Percentiles rank a stretch among this genome's conserved stretches.
Conservation (phyloP, 306 rosid genomes). For the Ammopiptanthus mongolicus region DNA sequence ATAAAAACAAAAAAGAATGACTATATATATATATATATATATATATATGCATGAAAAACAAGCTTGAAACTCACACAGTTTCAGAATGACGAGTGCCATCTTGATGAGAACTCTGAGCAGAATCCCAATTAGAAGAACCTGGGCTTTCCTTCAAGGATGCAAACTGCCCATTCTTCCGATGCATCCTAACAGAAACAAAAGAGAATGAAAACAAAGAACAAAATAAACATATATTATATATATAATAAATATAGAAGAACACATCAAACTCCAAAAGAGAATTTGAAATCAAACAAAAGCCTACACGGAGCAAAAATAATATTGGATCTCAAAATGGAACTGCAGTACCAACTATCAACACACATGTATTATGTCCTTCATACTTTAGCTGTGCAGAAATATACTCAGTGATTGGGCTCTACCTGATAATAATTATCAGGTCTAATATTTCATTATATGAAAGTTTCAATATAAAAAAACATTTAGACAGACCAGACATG, state of each 20-base stretch:
- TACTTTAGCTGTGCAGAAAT: background rate
- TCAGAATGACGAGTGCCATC: conserved; percentile 61
- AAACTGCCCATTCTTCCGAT: conserved; percentile 84
- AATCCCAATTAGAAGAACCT: conserved; percentile 62
- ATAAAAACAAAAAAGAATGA: background rate
- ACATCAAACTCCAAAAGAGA: background rate
- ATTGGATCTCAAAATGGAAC: background rate
- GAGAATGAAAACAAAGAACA: conserved; percentile 3
- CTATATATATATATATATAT: background rate
- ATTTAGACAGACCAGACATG: conserved; percentile 1
- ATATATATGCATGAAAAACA: background rate
- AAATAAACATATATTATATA: background rate
- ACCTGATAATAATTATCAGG: conserved; percentile 10
- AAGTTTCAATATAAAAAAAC: background rate
- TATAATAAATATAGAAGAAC: background rate
- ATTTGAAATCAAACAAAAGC: conserved; percentile 1
- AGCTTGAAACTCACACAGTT: conserved; percentile 66
- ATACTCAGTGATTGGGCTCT: background rate
- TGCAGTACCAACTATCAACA: conserved; percentile 3
- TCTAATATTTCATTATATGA: background rate
- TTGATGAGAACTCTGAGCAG: conserved; percentile 44
- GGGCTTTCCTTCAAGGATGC: conserved; percentile 73
- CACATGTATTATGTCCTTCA: background rate
- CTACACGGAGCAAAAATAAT: background rate
- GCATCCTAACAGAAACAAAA: conserved; percentile 66